Evolutionary conservation across 768 basidiomycete genomes (phyloP).

Genomic region (Kondoa subrosea): DNA sequence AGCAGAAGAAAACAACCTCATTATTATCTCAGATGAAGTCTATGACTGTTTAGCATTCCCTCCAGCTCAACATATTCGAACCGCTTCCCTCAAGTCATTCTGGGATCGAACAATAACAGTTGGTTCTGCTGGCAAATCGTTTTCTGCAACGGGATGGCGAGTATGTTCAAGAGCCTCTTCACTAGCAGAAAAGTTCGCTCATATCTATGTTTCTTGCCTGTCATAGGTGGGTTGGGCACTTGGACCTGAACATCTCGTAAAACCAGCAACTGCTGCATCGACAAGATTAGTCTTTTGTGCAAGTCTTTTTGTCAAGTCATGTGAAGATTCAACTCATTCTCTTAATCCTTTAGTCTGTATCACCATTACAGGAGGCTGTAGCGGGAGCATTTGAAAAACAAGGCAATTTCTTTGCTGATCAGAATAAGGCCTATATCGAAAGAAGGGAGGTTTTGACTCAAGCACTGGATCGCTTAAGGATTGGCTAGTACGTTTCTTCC

Average conservation of each 20-base stretch:
- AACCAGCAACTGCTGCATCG: conserved; percentile 64
- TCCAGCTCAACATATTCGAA: conserved; percentile 69
- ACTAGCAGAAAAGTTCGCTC: no score
- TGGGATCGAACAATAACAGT: conserved; percentile 97
- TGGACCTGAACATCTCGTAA: conserved; percentile 63
- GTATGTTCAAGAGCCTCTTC: not conserved
- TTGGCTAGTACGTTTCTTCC: conserved; percentile 44
- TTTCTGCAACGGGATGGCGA: not conserved
- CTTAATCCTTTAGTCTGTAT: no score
- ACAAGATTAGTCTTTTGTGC: conserved; percentile 91
- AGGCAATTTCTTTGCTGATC: conserved; percentile 55
- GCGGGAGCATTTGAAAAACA: conserved; percentile 78
- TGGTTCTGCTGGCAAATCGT: conserved; percentile 32
- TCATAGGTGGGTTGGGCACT: conserved; percentile 97
- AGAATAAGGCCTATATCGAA: conserved; percentile 62
- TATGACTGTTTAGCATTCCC: conserved; percentile 89
- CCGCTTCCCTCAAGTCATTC: conserved; percentile 90
- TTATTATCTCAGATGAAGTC: conserved; percentile 93
- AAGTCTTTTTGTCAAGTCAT: no score
- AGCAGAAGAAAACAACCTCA: conserved; percentile 76
- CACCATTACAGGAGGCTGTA: conserved; percentile 84
- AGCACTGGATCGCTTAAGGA: conserved; percentile 61
- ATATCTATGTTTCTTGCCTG: no score
- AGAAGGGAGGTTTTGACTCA: conserved; percentile 53
- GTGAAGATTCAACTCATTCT: no score